phyloP scores from a whole-genome alignment of 768 basidiomycete species.

The Tulasnella sp. region DNA sequence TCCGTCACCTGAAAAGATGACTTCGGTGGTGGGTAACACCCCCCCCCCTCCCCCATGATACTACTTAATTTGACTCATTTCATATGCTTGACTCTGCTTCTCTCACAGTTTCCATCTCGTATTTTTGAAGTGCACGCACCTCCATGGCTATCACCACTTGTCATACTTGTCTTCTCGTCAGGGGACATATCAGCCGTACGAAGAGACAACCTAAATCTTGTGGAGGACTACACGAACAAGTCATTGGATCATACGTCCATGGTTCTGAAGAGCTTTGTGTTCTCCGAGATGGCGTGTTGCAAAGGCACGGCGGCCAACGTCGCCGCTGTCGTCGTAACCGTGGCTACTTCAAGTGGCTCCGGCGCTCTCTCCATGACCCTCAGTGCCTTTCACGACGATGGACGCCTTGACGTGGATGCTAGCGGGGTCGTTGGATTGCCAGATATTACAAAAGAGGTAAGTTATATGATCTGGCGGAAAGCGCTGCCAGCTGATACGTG shows the following conservation, averaged over 20 bases:
- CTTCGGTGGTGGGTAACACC: background rate
- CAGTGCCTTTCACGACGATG: background rate
- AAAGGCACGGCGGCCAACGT: background rate
- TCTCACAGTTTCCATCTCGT: slow-evolving; percentile 23
- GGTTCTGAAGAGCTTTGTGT: slow-evolving; percentile 24
- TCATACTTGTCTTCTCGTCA: slow-evolving; percentile 26
- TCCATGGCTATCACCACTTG: slow-evolving; percentile 25
- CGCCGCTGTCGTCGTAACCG: slow-evolving; percentile 7
- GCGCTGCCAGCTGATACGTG: background rate
- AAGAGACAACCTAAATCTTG: slow-evolving; percentile 22
- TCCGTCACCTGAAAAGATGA: background rate
- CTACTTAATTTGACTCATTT: too few relatives aligned
- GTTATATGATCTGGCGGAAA: background rate
- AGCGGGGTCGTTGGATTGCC: background rate
- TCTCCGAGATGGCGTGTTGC: slow-evolving; percentile 19
- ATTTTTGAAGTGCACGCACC: slow-evolving; percentile 25
- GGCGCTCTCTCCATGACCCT: background rate
- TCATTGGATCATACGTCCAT: background rate
- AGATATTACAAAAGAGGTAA: background rate
- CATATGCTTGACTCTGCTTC: slow-evolving; percentile 24
- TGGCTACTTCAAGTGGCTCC: background rate
- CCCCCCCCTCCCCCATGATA: too few relatives aligned
- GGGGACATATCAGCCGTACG: slow-evolving; percentile 29
- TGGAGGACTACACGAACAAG: background rate
- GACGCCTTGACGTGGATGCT: background rate